Percentiles rank a stretch among this genome's conserved stretches.
phyloP scores from a whole-genome alignment of 192 early-diverging fungal species.

The Entophlyctis helioformis region DNA sequence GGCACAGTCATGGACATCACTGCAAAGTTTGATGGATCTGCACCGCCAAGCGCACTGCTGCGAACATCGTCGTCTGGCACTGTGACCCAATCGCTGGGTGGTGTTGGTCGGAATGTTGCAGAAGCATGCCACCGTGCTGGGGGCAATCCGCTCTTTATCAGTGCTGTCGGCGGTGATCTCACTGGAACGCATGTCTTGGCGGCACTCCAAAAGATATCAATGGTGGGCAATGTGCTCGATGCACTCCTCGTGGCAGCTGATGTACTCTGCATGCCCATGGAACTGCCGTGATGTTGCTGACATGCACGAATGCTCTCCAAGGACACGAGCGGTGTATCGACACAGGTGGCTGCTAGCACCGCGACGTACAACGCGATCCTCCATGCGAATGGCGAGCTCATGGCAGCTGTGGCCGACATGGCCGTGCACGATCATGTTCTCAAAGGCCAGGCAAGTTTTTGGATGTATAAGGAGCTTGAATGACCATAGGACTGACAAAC shows the following conservation, averaged over 20 bases:
- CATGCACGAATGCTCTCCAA: not conserved
- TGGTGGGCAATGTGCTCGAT: not conserved
- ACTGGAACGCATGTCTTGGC: not conserved
- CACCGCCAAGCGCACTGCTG: slow-evolving; percentile 6
- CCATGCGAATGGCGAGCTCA: slow-evolving; percentile 49
- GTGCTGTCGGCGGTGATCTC: slow-evolving; percentile 61
- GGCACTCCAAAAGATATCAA: not conserved
- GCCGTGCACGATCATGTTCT: slow-evolving; percentile 51
- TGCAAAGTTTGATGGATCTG: slow-evolving; percentile 17
- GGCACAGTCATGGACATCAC: slow-evolving; percentile 81
- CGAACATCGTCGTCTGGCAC: slow-evolving; percentile 65
- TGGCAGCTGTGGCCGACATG: slow-evolving; percentile 91
- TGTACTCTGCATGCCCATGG: not conserved
- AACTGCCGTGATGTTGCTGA: not conserved
- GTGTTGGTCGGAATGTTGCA: slow-evolving; percentile 88
- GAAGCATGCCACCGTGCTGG: slow-evolving; percentile 61
- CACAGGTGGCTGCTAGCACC: slow-evolving; percentile 23
- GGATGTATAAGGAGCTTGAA: not conserved
- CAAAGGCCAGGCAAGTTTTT: slow-evolving; percentile 12
- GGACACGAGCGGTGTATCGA: slow-evolving; percentile 3
- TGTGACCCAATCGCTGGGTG: slow-evolving; percentile 58
- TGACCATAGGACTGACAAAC: not conserved
- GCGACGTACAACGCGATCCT: slow-evolving; percentile 79
- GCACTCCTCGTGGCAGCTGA: not conserved
- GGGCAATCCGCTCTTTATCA: slow-evolving; percentile 48